A percentile compares a stretch with the other conserved stretches of the same genome.
These are phyloP conservation scores for Fusarium liriodendri DNA, from an alignment of 2,329 filamentous ascomycete species.

Conservation along the genomic window DNA sequence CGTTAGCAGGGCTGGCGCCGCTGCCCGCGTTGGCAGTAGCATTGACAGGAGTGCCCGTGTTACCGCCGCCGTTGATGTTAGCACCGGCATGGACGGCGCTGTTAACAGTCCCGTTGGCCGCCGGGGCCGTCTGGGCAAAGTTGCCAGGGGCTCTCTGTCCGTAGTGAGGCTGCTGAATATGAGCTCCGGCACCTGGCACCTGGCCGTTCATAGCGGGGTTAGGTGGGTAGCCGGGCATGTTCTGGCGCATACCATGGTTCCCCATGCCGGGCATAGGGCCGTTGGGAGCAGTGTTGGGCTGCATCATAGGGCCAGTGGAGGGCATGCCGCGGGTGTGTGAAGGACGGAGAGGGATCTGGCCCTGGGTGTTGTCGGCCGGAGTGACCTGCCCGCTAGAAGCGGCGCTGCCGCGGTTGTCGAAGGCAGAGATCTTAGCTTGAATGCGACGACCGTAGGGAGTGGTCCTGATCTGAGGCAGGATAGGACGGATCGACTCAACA, in stretches of 20 bases:
- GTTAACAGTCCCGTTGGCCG: constrained; percentile 37
- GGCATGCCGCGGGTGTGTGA: constrained; percentile 56
- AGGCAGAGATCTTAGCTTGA: constrained; percentile 82
- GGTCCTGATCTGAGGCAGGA: constrained; percentile 85
- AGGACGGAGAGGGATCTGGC: constrained; percentile 64
- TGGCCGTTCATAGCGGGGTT: constrained; percentile 48
- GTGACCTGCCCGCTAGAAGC: constrained; percentile 62
- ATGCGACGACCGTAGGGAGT: constrained; percentile 96
- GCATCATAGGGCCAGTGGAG: constrained; percentile 52
- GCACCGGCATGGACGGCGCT: constrained; percentile 37
- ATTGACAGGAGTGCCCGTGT: constrained; percentile 13
- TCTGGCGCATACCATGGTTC: constrained; percentile 46
- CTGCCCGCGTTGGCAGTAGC: constrained; percentile 20
- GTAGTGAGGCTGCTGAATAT: constrained; percentile 46
- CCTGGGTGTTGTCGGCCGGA: constrained; percentile 63
- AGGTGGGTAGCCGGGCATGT: constrained; percentile 50
- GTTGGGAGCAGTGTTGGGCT: constrained; percentile 42
- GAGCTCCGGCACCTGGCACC: constrained; percentile 38
- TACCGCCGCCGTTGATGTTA: constrained; percentile 9
- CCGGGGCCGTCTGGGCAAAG: constrained; percentile 39
- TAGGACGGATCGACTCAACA: constrained; percentile 86
- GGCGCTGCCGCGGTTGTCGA: constrained; percentile 61
- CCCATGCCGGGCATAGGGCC: constrained; percentile 37
- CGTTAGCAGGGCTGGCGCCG: constrained; percentile 24
- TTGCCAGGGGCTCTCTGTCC: constrained; percentile 42